Evolutionary conservation across 108 stramenopile genomes (phyloP).

Genomic region (Pseudonitzschia multiseries): DNA sequence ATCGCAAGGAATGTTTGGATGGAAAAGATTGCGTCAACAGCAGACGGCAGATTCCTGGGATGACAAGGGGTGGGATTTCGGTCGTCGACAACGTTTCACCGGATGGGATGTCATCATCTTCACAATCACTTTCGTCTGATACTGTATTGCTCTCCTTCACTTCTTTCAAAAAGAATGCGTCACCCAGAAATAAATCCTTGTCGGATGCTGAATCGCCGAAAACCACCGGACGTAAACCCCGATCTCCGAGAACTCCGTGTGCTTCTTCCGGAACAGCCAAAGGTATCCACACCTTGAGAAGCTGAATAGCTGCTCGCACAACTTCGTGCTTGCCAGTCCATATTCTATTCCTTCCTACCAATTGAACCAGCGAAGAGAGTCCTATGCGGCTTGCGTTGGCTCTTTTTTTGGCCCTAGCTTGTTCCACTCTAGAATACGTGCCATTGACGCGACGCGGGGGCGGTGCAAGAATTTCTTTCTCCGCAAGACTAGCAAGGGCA

Average conservation of each 20-base stretch:
- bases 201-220: neutral
- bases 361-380: slow-evolving; percentile 45
- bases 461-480: slow-evolving; percentile 64
- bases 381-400: slow-evolving; percentile 44
- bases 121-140: slow-evolving; percentile 26
- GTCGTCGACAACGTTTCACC: slow-evolving; percentile 28
- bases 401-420: slow-evolving; percentile 42
- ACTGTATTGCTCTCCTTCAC: slow-evolving; percentile 16
- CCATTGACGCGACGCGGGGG: slow-evolving; percentile 28
- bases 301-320: slow-evolving; percentile 21
- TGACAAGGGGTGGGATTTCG: slow-evolving; percentile 23
- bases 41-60: slow-evolving; percentile 57
- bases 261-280: slow-evolving; percentile 2
- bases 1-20: slow-evolving; percentile 18
- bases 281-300: slow-evolving; percentile 9
- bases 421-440: neutral
- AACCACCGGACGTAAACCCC: neutral
- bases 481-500: slow-evolving; percentile 54
- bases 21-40: slow-evolving; percentile 62
- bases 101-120: slow-evolving; percentile 23
- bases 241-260: neutral
- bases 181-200: slow-evolving; percentile 59
- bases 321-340: slow-evolving; percentile 78
- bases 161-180: slow-evolving; percentile 41
- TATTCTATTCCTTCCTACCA: slow-evolving; percentile 54